These are phyloP conservation scores for Saturnispora quitensis DNA, from an alignment of 805 yeast species.

Conservation along the genomic window DNA sequence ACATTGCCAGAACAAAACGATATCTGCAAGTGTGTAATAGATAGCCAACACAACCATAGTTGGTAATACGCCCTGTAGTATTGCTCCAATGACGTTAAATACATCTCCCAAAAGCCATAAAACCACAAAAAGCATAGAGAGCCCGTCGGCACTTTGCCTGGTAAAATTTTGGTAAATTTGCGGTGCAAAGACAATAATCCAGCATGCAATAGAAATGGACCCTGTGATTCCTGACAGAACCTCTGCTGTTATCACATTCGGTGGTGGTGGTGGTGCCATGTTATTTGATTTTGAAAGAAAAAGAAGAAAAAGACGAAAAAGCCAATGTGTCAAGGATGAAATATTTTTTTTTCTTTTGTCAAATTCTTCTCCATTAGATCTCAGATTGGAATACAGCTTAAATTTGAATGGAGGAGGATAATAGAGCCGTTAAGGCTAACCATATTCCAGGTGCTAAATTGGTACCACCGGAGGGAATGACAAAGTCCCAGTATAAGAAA, in stretches of 20 bases:
- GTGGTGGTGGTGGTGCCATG: slow-evolving; percentile 58
- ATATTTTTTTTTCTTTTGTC: neutral
- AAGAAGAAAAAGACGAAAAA: neutral
- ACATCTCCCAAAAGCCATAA: slow-evolving; percentile 93
- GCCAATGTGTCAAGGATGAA: neutral
- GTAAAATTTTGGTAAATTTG: slow-evolving; percentile 88
- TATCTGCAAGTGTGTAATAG: slow-evolving; percentile 86
- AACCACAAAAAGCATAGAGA: slow-evolving; percentile 75
- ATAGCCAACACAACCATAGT: slow-evolving; percentile 91
- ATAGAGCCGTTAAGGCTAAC: neutral
- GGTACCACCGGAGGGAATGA: slow-evolving; percentile 73
- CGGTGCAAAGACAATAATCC: slow-evolving; percentile 97
- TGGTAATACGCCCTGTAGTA: slow-evolving; percentile 82
- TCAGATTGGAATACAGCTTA: neutral
- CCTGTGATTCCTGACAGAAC: slow-evolving; percentile 74
- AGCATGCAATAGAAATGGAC: slow-evolving; percentile 89
- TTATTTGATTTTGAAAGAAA: neutral
- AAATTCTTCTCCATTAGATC: neutral
- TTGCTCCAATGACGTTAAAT: slow-evolving; percentile 86
- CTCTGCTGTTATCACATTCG: slow-evolving; percentile 54
- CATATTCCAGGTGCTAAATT: slow-evolving; percentile 12
- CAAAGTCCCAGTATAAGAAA: slow-evolving; percentile 78
- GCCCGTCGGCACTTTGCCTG: slow-evolving; percentile 81
- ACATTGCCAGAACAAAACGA: slow-evolving; percentile 77
- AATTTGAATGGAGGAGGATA: neutral